Conservation (phyloP, 495 filamentous ascomycete genomes). For the Aspergillus carlsbadensis region DNA sequence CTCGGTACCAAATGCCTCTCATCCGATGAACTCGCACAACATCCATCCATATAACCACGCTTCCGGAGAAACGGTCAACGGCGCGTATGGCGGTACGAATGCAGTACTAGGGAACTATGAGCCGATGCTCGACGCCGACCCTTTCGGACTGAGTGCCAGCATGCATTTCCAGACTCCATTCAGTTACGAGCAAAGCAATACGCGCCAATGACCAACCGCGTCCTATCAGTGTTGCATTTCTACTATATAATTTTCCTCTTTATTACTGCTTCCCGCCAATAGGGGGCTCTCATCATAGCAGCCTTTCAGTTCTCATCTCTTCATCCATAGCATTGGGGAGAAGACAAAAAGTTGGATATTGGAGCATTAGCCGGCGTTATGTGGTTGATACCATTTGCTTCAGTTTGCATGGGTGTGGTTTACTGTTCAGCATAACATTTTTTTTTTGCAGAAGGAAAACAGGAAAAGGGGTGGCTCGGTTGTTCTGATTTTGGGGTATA, state of each 20-base stretch:
- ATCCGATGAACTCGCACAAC: slow-evolving; percentile 31
- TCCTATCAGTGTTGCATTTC: neutral
- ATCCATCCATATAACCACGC: slow-evolving; percentile 40
- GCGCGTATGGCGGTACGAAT: slow-evolving; percentile 56
- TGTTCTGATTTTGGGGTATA: slow-evolving; percentile 4
- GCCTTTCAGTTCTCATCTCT: slow-evolving; percentile 1
- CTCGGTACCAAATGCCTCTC: slow-evolving; percentile 42
- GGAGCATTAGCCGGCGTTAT: slow-evolving; percentile 28
- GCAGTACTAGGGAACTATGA: slow-evolving; percentile 74
- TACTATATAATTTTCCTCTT: neutral
- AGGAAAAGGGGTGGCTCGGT: slow-evolving; percentile 7
- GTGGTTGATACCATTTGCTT: slow-evolving; percentile 31
- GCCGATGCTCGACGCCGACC: slow-evolving; percentile 82
- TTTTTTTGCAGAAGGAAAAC: slow-evolving; percentile 14
- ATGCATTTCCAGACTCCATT: slow-evolving; percentile 94
- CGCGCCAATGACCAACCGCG: slow-evolving; percentile 29
- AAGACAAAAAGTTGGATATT: slow-evolving; percentile 22
- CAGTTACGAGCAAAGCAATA: slow-evolving; percentile 63
- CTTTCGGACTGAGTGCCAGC: slow-evolving; percentile 85
- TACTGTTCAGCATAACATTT: slow-evolving; percentile 7
- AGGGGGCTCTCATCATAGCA: neutral
- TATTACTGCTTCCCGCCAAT: slow-evolving; percentile 3
- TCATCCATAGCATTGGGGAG: slow-evolving; percentile 15
- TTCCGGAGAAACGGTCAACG: slow-evolving; percentile 35
- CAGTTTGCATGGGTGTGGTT: slow-evolving; percentile 12